These are phyloP conservation scores for Phycomyces nitens DNA, from an alignment of 192 early-diverging fungal species.

Conservation along the genomic window DNA sequence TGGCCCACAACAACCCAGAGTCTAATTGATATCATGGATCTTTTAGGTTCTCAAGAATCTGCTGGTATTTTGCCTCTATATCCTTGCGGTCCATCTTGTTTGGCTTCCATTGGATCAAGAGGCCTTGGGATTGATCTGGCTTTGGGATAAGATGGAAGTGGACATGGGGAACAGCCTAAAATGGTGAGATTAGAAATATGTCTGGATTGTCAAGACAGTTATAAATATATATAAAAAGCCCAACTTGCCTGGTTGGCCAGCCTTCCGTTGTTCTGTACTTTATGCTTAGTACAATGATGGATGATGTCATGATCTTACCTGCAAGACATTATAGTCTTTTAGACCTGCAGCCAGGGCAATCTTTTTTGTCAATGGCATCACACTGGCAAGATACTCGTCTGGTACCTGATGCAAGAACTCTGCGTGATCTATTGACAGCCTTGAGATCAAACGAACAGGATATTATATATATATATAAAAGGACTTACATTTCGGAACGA, in stretches of 20 bases:
- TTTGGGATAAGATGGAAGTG: conserved; percentile 93
- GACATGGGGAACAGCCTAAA: conserved; percentile 83
- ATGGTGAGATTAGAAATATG: neutral
- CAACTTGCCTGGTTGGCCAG: conserved; percentile 51
- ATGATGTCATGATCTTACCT: conserved; percentile 47
- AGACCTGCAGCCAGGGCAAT: conserved; percentile 70
- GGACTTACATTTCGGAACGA: conserved; percentile 68
- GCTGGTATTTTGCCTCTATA: neutral
- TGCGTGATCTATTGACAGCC: conserved; percentile 68
- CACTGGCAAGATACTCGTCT: conserved; percentile 78
- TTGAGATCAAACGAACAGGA: no score
- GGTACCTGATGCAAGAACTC: conserved; percentile 88
- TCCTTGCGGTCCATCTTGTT: conserved; percentile 21
- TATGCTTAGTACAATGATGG: neutral
- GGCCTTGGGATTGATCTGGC: conserved; percentile 58
- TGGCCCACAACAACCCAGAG: no score
- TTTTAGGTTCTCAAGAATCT: neutral
- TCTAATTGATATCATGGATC: no score
- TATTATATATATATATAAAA: no score
- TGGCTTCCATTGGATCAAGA: conserved; percentile 63
- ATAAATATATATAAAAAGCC: neutral
- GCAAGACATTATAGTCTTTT: conserved; percentile 87
- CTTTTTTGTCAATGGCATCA: conserved; percentile 85
- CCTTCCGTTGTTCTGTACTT: conserved; percentile 49
- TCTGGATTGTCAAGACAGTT: neutral